These are phyloP conservation scores for Starmerella sirachaensis DNA, from an alignment of 805 yeast genomes.

Conservation along the genomic window DNA sequence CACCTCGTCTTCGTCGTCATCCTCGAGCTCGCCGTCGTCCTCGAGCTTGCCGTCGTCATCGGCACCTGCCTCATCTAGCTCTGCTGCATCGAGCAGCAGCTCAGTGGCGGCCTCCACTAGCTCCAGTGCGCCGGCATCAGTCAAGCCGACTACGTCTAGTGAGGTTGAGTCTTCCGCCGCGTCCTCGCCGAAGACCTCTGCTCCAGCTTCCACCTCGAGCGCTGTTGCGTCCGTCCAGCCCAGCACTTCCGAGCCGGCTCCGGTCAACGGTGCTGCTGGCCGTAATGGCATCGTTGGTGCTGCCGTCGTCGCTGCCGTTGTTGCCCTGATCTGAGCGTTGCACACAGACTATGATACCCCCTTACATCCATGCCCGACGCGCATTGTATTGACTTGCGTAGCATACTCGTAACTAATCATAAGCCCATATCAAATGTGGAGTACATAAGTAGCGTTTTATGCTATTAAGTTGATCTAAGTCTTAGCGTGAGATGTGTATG, in stretches of 20 bases:
- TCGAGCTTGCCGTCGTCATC: constrained; percentile 9
- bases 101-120: constrained; percentile 6
- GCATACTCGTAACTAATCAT: no score
- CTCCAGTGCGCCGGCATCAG: constrained; percentile 7
- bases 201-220: constrained; percentile 7
- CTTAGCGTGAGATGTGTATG: no score
- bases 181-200: constrained; percentile 4
- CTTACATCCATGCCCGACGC: no score
- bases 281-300: constrained; percentile 11
- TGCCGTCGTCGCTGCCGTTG: constrained; percentile 16
- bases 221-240: constrained; percentile 4
- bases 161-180: constrained; percentile 1
- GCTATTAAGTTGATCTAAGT: no score
- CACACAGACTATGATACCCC: background rate
- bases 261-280: constrained; percentile 12
- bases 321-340: constrained; percentile 13
- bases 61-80: constrained; percentile 8
- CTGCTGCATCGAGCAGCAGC: constrained; percentile 8
- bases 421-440: no score
- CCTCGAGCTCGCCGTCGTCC: constrained; percentile 9
- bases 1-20: constrained; percentile 9
- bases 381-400: no score
- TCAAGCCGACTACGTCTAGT: constrained; percentile 8
- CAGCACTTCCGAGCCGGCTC: background rate
- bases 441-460: no score